Evolutionary conservation across 208 protist genomes (phyloP), one percentile per base, ranked within the genome.

Genomic region (Acanthamoeba pearcei): DNA sequence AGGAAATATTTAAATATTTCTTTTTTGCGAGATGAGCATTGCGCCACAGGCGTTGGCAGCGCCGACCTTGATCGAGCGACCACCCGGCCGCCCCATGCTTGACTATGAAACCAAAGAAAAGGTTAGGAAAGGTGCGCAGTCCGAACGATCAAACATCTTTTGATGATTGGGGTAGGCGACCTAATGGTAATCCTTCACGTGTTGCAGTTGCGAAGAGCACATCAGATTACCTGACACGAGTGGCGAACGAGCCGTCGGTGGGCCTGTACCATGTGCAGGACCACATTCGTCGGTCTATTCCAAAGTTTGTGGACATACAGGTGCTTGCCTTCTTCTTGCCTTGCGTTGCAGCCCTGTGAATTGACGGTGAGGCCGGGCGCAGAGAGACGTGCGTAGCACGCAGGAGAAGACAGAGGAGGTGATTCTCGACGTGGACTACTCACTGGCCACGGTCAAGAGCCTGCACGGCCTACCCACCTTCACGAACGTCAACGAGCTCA

Each of bases 371-470:
- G 22, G 55, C 19, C 55, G 55, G 9, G 17, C 29, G 22, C 86
- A 92, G 86, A 74, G 86, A 29, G 64, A 92, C 35, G 27, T 92
- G 32, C 62, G 60, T 38, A 53, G 86, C 35, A 46, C 38, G n/a
- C 29, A 92, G n/a, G 38, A 92, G 35, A 57, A 27, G 68, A 74
- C 35, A 3, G 86, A 92, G 68, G 60, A 92, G 15, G 27, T 38
- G 24, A 92, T 76, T 8, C 86, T 92, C 27, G 86, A 92, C 62
- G 55, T 92, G 9, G 86, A 92, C 62, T 92, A 92, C 86, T 92
- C 86, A 5, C 35, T 92, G 55, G 86, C 55, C 24, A 92, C 86
- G 17, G 86, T 92, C 24, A 51, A 92, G 32, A 92, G 86, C 62
- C 49, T 92, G 53, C 86, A 92, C 35, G 86, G 86, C 53, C 86